These are phyloP conservation scores for Phytopythium montanum DNA, from an alignment of 352 stramenopile genomes.

Conservation along the genomic window DNA sequence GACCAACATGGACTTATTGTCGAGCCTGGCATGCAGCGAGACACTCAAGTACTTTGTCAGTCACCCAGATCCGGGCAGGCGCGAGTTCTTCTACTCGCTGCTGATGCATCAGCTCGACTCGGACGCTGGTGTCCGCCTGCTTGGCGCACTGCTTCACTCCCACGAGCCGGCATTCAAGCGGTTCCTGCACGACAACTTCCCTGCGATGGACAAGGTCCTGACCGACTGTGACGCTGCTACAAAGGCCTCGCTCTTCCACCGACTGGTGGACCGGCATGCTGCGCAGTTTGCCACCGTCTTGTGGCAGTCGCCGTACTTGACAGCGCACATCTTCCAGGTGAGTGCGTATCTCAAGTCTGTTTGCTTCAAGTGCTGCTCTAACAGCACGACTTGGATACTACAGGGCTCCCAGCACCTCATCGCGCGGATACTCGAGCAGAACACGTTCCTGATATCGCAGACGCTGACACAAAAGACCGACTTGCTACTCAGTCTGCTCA, in stretches of 20 bases:
- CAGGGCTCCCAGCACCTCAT: conserved; percentile 55
- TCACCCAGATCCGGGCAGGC: conserved; percentile 11
- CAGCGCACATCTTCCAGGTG: conserved; percentile 70
- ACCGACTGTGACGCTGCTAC: conserved; percentile 15
- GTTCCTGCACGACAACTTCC: conserved; percentile 45
- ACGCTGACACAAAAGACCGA: conserved; percentile 49
- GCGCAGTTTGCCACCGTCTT: conserved; percentile 52
- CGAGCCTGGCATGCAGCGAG: conserved; percentile 24
- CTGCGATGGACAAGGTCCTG: conserved; percentile 48
- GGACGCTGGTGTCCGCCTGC: conserved; percentile 18
- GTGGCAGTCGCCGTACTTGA: conserved; percentile 57
- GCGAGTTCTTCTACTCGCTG: conserved; percentile 31
- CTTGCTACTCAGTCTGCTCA: conserved; percentile 48
- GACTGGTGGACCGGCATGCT: conserved; percentile 56
- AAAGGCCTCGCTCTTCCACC: conserved; percentile 36
- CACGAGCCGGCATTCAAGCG: conserved; percentile 29
- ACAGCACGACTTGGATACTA: neutral
- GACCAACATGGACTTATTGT: conserved; percentile 25
- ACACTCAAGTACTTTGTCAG: conserved; percentile 35
- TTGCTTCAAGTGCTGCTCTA: neutral
- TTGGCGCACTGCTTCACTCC: conserved; percentile 23
- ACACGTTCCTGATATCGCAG: conserved; percentile 62
- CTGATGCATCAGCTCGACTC: conserved; percentile 26
- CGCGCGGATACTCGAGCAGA: conserved; percentile 66
- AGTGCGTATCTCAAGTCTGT: neutral